Base-by-base conservation (phyloP, 192 early-diverging fungal species). In the Coemansia sp. region DNA sequence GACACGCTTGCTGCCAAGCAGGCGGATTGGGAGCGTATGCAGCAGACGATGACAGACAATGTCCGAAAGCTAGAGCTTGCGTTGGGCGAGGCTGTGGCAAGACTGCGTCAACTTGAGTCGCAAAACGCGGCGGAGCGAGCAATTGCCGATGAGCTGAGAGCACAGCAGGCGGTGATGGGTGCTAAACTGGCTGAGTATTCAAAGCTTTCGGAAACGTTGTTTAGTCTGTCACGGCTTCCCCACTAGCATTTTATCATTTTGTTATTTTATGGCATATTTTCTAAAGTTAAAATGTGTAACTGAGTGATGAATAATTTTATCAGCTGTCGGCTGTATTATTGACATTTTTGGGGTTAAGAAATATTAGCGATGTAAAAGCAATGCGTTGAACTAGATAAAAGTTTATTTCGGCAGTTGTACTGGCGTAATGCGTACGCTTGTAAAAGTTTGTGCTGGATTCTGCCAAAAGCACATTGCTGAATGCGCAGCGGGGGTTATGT, bases 21-120 rank as follows among this genome's bases (percentile, higher is more conserved):
- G 29, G 37, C 24, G 9, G 53, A 7, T 2, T 65, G 63, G 63
- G 63, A 60, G 4, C 11, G 35, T 10, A 47, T 15, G 12, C 48
- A 62, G 9, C 8, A 32, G 2, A 50, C 47, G 19, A 39, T 75
- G 65, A 47, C 68, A 3, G 66, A 62, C 1, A 65, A 38, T 5
- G 62, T 65, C 5, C 23, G 47, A 1, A 51, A 50, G 21, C 43
- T 81, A 39, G 78, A 81, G 53, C 12, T 22, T 0, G 72, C 78
- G 3, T 39, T 81, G 35, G 63, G 52, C 10, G 66, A 81, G 22
- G 72, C 78, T 19, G 60, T 81, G 2, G 49, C 69, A 2, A 19
- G 78, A 10, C 45, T 81, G 24, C 62, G 72, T 1, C 65, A 60
- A 14, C 55, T 75, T 1, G 78, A 81, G 48, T 37, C 69, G 11